phyloP scores from a whole-genome alignment of 305 asterid species.

The Stenogyne calaminthoides region DNA sequence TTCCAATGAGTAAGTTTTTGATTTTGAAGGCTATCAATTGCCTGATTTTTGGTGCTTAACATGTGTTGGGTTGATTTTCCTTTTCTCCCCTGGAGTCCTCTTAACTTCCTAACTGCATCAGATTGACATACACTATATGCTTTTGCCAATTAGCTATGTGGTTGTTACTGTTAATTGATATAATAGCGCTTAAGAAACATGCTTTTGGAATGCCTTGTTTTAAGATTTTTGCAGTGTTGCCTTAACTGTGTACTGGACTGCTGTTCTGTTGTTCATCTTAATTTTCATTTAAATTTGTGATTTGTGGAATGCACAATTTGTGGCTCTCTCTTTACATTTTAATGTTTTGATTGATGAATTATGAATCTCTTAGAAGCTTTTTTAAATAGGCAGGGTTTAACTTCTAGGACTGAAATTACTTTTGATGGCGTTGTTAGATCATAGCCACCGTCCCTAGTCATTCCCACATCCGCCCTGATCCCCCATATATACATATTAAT shows the following conservation, averaged over 20 bases:
- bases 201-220: slow-evolving; percentile 1
- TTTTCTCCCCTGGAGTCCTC: neutral
- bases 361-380: slow-evolving; percentile 5
- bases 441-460: neutral
- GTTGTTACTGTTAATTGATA: slow-evolving; percentile 16
- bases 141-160: slow-evolving; percentile 15
- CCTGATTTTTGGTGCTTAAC: slow-evolving; percentile 6
- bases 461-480: neutral
- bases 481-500: neutral
- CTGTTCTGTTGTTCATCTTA: neutral
- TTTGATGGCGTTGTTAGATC: slow-evolving; percentile 6
- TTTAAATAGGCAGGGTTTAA: neutral
- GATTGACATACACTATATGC: neutral
- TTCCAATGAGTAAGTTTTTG: slow-evolving; percentile 61
- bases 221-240: neutral
- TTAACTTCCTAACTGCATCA: slow-evolving; percentile 4
- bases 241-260: neutral
- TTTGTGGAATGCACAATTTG: neutral
- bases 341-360: slow-evolving; percentile 6
- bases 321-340: slow-evolving; percentile 1
- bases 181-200: neutral
- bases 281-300: neutral
- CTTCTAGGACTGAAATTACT: neutral
- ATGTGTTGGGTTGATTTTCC: slow-evolving; percentile 10
- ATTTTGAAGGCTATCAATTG: slow-evolving; percentile 17